Base-by-base conservation (phyloP, 2,329 filamentous ascomycete species). In the Gremmenia infestans region DNA sequence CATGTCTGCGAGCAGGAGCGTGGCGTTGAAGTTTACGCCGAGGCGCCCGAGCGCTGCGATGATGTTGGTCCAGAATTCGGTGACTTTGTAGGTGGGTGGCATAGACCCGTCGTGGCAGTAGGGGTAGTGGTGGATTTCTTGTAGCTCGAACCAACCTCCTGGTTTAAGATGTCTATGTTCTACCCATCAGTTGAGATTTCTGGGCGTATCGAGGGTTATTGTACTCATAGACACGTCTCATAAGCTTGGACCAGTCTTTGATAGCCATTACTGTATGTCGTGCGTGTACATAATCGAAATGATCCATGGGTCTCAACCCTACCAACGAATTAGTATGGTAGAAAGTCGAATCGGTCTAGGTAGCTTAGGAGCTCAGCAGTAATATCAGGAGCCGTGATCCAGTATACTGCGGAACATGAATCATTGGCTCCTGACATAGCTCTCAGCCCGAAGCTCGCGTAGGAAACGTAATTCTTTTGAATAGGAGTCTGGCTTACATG, bases 211-310 rank as follows among this genome's bases (percentile, higher is more conserved):
- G 14, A 32, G 36, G 37, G 32, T 36, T 23, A n/a, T 39, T 74
- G 64, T 63, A 81, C 79, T 78, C 74, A 42, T 75, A 71, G 1
- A 74, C 71, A 54, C 75, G 73, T 14, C 69, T 67, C 55, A 83
- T 74, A 0, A 84, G 66, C 14, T 65, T 72, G 2, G 73, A 73
- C 81, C 81, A 85, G 63, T 84, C 74, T 49, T 75, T 78, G 56
- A 85, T 78, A 2, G 77, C 79, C 72, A 79, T 76, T 14, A 80
- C 77, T 1, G 80, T 78, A 54, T 81, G 77, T 3, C 83, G 74
- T n/a, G 78, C 76, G 64, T 85, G 82, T 36, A 86, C 76, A 56
- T 82, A 83, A 65, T 86, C 81, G 53, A 83, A 85, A 51, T 78
- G 74, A 57, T 81, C 76, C 4, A 67, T 64, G 5, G 78, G 76